These are phyloP conservation scores for Lasiodiplodia sp. DNA, from an alignment of 2,329 filamentous ascomycete genomes.

Conservation along the genomic window DNA sequence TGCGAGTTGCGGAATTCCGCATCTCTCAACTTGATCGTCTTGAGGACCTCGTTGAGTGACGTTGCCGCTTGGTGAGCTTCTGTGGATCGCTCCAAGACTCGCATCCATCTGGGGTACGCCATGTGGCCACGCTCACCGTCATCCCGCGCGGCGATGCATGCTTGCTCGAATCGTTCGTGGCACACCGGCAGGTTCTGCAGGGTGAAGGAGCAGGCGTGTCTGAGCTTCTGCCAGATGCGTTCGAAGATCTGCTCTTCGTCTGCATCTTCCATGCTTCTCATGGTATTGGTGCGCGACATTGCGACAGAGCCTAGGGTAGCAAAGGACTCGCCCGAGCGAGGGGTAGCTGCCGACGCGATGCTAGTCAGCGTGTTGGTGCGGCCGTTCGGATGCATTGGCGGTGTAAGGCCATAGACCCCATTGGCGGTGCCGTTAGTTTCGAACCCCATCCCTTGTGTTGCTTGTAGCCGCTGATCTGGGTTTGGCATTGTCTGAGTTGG, in stretches of 20 bases:
- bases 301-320: slow-evolving; percentile 58
- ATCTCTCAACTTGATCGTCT: slow-evolving; percentile 83
- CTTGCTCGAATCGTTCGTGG: slow-evolving; percentile 65
- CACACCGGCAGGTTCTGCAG: slow-evolving; percentile 74
- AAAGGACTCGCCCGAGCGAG: slow-evolving; percentile 84
- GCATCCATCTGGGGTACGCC: slow-evolving; percentile 52
- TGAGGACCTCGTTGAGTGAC: slow-evolving; percentile 74
- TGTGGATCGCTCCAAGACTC: slow-evolving; percentile 74
- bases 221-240: slow-evolving; percentile 78
- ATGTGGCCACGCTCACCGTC: slow-evolving; percentile 45
- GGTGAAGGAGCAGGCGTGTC: slow-evolving; percentile 75
- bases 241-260: slow-evolving; percentile 86
- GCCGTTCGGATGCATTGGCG: slow-evolving; percentile 51
- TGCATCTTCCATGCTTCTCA: slow-evolving; percentile 67
- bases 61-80: slow-evolving; percentile 76
- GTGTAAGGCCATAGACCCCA: slow-evolving; percentile 37
- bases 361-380: slow-evolving; percentile 61
- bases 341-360: slow-evolving; percentile 63
- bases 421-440: slow-evolving; percentile 45
- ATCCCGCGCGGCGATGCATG: slow-evolving; percentile 33
- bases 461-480: slow-evolving; percentile 16
- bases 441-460: slow-evolving; percentile 17
- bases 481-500: slow-evolving; percentile 28
- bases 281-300: slow-evolving; percentile 54
- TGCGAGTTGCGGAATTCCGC: slow-evolving; percentile 72